These are phyloP conservation scores for Yarrowia divulgata DNA, from an alignment of 805 yeast species.

Conservation along the genomic window DNA sequence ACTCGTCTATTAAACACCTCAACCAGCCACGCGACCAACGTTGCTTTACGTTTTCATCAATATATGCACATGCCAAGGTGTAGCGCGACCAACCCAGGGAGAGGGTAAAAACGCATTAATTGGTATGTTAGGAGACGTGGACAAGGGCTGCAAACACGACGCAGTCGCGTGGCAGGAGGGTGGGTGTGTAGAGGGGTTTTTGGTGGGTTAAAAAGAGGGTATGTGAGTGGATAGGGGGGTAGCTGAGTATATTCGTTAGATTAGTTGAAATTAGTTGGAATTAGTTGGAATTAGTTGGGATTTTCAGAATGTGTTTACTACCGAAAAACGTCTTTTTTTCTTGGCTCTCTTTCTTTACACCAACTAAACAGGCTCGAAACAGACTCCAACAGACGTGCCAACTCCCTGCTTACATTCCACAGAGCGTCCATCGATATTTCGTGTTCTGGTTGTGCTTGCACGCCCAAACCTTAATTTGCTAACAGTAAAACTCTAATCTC, in stretches of 20 bases:
- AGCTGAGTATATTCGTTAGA: no score
- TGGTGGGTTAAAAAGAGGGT: no score
- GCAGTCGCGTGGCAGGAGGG: constrained; percentile 38
- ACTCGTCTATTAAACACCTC: no score
- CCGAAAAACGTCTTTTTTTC: no score
- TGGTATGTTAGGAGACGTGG: background rate
- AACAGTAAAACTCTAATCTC: constrained; percentile 28
- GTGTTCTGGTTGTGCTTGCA: no score
- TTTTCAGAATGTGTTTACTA: no score
- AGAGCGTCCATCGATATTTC: background rate
- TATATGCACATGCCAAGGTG: constrained; percentile 27
- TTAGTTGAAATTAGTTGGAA: no score
- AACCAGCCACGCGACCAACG: background rate
- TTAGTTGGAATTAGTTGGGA: background rate
- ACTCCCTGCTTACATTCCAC: background rate
- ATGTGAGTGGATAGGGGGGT: no score
- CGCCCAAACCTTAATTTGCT: constrained; percentile 3
- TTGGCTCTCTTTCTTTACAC: background rate
- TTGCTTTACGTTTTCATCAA: constrained; percentile 7
- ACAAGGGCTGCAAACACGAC: constrained; percentile 3
- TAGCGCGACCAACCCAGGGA: constrained; percentile 33
- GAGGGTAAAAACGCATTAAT: background rate
- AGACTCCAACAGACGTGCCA: no score
- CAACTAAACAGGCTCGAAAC: background rate
- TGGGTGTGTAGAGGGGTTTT: no score